Conservation (phyloP, 176 grass and related monocot species). For the Cenchrus purpureus region DNA sequence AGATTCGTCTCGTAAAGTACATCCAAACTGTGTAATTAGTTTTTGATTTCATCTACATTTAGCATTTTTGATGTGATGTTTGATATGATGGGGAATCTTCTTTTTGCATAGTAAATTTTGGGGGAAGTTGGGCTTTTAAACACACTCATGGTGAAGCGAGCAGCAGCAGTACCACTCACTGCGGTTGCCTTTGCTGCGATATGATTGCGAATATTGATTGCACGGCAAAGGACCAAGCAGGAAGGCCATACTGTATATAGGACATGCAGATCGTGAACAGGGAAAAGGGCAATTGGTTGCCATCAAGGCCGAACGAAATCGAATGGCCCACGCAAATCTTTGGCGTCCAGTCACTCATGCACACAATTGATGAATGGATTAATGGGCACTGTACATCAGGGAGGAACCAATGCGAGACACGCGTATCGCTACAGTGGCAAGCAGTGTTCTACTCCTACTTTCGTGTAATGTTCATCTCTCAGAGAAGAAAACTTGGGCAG, state of each 20-base stretch:
- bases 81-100: too few relatives aligned
- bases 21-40: too few relatives aligned
- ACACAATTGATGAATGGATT: background rate
- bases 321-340: constrained; percentile 36
- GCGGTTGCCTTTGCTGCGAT: background rate
- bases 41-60: too few relatives aligned
- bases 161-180: background rate
- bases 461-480: background rate
- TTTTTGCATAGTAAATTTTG: too few relatives aligned
- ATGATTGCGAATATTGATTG: constrained; percentile 40
- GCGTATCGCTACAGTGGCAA: background rate
- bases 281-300: constrained; percentile 27
- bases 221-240: constrained; percentile 10
- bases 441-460: background rate
- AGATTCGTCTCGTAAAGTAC: too few relatives aligned
- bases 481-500: too few relatives aligned
- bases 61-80: too few relatives aligned
- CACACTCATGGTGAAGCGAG: too few relatives aligned
- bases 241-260: constrained; percentile 2
- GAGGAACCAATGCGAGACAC: background rate
- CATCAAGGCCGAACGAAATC: constrained; percentile 3
- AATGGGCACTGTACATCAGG: background rate
- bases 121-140: too few relatives aligned
- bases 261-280: constrained; percentile 35
- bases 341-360: background rate